Evolutionary conservation across 306 rosid genomes (phyloP), one percentile per base, ranked within the genome.

Genomic region (Cicer judaicum): DNA sequence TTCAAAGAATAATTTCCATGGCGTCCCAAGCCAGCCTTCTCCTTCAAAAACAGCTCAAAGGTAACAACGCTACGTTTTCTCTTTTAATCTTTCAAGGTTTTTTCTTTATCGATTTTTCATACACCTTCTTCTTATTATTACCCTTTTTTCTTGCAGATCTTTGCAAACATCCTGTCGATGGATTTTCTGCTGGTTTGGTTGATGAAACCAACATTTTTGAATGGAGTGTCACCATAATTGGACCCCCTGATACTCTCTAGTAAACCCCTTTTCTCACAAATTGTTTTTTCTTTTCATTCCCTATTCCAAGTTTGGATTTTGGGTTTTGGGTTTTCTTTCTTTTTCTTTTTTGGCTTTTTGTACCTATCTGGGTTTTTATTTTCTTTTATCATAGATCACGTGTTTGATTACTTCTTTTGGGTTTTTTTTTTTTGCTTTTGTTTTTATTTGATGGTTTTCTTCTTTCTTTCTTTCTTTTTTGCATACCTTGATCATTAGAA

Each of bases 221-320:
- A 77, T 94, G 98, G 98, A 94, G 98, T 83, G 98, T 94, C 52
- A 94, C 98, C 47, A 75, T 94, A 82, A 94, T 94, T 84, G 98
- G 98, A 49, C 98, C 98, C 8, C 98, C 98, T 6, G 98, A 94
- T 87, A 94, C 98, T 77, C 98, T 91, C 2, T 94, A 94, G 98
- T 94, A 88, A 67, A 91, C 72, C 0, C 10, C 38, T 16, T 1
- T 7, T 0, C 13, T 13, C 41, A 1, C 34, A 24, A 24, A 24
- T 24, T 24, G 34, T 24, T 24, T 2, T 24, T 24, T 24, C 2
- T 24, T 24, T 24, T 6, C 1, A 7, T 8, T 42, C 43, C 21
- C 13, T 74, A 1, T 46, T 13, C 15, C 40, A 21, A 15, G 63
- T 75, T 79, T 79, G 36, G 49, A 38, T 76, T 73, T 60, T 56